Evolutionary conservation across 1,284 basidiomycete species (phyloP).

Genomic region (Rhodotorula sp.): DNA sequence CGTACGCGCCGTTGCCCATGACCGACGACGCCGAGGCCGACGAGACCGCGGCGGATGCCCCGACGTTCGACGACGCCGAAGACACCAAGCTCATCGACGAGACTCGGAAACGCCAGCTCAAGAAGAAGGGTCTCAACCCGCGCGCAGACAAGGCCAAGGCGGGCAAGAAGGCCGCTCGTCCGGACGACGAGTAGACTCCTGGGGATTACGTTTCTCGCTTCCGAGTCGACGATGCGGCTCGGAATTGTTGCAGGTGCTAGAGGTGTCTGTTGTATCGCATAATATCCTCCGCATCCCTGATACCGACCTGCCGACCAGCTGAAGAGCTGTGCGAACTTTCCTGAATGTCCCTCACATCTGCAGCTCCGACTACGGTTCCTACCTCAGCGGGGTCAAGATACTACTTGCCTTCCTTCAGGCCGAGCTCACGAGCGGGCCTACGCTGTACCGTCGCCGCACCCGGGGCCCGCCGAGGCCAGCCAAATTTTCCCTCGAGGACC

Average conservation of each 20-base stretch:
- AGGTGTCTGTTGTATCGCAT: neutral
- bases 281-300: no score
- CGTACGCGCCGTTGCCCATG: constrained; percentile 24
- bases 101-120: constrained; percentile 40
- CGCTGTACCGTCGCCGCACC: no score
- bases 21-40: constrained; percentile 6
- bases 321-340: no score
- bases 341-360: no score
- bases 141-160: constrained; percentile 33
- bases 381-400: no score
- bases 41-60: constrained; percentile 10
- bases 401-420: no score
- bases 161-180: constrained; percentile 17
- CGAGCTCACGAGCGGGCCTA: no score
- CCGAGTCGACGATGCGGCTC: neutral
- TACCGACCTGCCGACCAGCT: no score
- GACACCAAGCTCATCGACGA: constrained; percentile 41
- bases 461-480: no score
- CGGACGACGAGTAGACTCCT: constrained; percentile 6
- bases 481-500: no score
- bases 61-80: constrained; percentile 42
- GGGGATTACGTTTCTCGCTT: neutral
- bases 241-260: neutral
- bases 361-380: no score
- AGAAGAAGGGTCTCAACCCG: constrained; percentile 43